Percentiles rank a stretch among this genome's conserved stretches.
Conservation (phyloP, 2,329 filamentous ascomycete species). For the Epichloe typhina region DNA sequence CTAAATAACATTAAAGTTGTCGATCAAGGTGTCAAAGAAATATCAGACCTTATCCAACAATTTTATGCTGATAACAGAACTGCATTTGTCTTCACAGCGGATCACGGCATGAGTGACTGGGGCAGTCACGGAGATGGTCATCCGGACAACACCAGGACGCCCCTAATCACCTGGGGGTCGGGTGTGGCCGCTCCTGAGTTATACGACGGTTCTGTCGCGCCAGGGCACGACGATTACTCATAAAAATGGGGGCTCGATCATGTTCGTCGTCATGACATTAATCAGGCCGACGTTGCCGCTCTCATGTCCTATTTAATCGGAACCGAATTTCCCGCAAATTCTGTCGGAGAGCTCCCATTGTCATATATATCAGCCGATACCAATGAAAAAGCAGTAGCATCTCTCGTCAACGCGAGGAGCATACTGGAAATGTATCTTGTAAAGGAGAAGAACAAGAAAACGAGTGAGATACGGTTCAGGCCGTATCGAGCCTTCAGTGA, state of each 20-base stretch:
- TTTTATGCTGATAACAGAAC: slow-evolving; percentile 82
- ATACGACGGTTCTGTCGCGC: slow-evolving; percentile 40
- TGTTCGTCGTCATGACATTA: slow-evolving; percentile 77
- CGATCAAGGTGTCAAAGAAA: slow-evolving; percentile 76
- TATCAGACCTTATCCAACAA: slow-evolving; percentile 64
- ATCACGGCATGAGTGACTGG: slow-evolving; percentile 98
- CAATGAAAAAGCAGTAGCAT: slow-evolving; percentile 69
- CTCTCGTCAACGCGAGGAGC: slow-evolving; percentile 69
- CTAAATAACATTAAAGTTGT: slow-evolving; percentile 89
- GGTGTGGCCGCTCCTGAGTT: slow-evolving; percentile 67
- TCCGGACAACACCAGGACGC: slow-evolving; percentile 91
- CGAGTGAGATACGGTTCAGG: slow-evolving; percentile 61
- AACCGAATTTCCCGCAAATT: slow-evolving; percentile 86
- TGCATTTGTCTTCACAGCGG: slow-evolving; percentile 91
- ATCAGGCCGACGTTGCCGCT: slow-evolving; percentile 85
- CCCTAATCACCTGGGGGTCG: slow-evolving; percentile 85
- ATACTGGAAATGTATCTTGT: slow-evolving; percentile 94
- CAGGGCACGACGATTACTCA: slow-evolving; percentile 86
- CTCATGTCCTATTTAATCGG: slow-evolving; percentile 90
- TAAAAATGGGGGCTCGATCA: slow-evolving; percentile 75
- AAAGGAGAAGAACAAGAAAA: slow-evolving; percentile 76
- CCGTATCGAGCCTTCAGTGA: slow-evolving; percentile 61
- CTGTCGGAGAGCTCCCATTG: slow-evolving; percentile 82
- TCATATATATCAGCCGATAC: slow-evolving; percentile 62
- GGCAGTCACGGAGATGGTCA: slow-evolving; percentile 98